Evolutionary conservation across 1,284 basidiomycete species (phyloP).

Genomic region (Paramarasmius palmivorus): DNA sequence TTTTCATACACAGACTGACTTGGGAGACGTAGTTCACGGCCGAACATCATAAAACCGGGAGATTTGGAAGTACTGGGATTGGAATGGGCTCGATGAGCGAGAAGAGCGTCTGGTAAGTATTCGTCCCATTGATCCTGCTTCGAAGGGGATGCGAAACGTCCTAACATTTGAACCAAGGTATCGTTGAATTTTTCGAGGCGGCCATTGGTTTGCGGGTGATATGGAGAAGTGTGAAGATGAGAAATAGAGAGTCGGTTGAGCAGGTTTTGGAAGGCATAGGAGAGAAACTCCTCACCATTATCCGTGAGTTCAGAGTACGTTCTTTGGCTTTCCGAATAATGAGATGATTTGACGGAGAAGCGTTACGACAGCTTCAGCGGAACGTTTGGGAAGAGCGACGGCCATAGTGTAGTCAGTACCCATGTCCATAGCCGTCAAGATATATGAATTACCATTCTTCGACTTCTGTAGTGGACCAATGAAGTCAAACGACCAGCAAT

Average conservation of each 20-base stretch:
- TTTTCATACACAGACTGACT: background rate
- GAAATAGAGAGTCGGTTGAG: constrained; percentile 4
- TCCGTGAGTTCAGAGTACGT: constrained; percentile 8
- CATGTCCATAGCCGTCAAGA: constrained; percentile 1
- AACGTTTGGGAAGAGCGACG: background rate
- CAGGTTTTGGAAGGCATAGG: constrained; percentile 8
- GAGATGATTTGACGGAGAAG: background rate
- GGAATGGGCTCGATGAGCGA: constrained; percentile 11
- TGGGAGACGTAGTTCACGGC: constrained; percentile 7
- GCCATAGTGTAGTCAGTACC: background rate
- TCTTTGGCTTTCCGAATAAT: constrained; percentile 4
- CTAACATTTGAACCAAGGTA: constrained; percentile 12
- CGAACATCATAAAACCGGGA: constrained; percentile 7
- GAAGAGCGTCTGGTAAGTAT: constrained; percentile 12
- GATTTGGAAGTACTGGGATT: constrained; percentile 4
- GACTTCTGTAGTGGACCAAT: constrained; percentile 4
- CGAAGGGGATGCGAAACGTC: background rate
- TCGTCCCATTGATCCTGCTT: constrained; percentile 11
- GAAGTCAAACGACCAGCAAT: constrained; percentile 4
- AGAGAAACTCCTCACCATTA: constrained; percentile 12
- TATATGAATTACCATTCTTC: background rate
- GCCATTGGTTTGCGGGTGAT: constrained; percentile 13
- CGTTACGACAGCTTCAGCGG: background rate
- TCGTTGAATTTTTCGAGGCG: constrained; percentile 14
- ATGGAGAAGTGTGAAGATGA: constrained; percentile 9